Percentiles rank a stretch among this genome's conserved stretches.
phyloP scores from a whole-genome alignment of 2,329 filamentous ascomycete species.

The Scolecobasidium constrictum region DNA sequence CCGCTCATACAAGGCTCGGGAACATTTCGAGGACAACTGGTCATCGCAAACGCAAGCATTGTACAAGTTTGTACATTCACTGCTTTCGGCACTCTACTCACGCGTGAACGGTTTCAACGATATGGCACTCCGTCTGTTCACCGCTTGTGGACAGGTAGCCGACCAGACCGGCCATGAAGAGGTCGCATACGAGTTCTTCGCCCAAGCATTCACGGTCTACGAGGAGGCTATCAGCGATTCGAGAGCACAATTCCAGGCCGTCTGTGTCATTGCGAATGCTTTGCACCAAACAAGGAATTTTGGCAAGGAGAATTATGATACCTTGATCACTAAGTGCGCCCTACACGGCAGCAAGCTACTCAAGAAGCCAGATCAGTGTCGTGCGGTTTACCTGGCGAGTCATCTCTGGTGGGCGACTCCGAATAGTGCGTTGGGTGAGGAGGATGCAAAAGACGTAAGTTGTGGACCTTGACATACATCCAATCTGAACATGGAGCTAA shows the following conservation, averaged over 20 bases:
- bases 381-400: constrained; percentile 90
- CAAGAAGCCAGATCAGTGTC: constrained; percentile 96
- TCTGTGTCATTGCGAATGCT: constrained; percentile 84
- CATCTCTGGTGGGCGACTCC: constrained; percentile 98
- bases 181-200: constrained; percentile 95
- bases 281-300: constrained; percentile 85
- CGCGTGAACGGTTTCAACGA: constrained; percentile 81
- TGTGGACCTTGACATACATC: background rate
- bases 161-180: constrained; percentile 90
- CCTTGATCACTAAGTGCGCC: constrained; percentile 93
- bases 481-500: background rate
- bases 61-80: constrained; percentile 91
- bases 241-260: constrained; percentile 93
- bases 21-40: constrained; percentile 75
- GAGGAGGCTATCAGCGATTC: constrained; percentile 94
- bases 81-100: constrained; percentile 76
- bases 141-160: constrained; percentile 83
- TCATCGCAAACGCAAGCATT: constrained; percentile 64
- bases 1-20: constrained; percentile 75
- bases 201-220: constrained; percentile 95
- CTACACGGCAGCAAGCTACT: constrained; percentile 93
- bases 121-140: constrained; percentile 78
- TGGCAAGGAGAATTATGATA: constrained; percentile 96
- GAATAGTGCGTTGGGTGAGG: constrained; percentile 62
- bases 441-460: constrained; percentile 69